phyloP scores from a whole-genome alignment of 148 eudicot species.

The Persicaria tinctoria region DNA sequence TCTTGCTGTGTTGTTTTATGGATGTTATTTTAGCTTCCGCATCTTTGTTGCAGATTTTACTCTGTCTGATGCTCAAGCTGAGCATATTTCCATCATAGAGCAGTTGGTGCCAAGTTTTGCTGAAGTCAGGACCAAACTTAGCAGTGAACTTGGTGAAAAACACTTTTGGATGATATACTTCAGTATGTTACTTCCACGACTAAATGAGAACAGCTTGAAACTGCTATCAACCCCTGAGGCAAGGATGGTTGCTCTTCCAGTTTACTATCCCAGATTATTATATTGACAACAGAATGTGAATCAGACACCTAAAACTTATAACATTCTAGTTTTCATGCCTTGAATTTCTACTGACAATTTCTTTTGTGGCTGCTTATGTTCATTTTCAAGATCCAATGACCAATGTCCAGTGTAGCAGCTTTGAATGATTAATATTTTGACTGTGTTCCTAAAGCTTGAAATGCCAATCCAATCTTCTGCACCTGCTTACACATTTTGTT shows the following conservation, averaged over 20 bases:
- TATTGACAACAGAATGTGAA: not conserved
- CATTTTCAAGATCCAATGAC: no score
- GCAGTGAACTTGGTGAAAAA: conserved; percentile 28
- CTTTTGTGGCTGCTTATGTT: not conserved
- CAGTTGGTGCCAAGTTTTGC: conserved; percentile 52
- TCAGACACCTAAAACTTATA: not conserved
- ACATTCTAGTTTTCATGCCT: not conserved
- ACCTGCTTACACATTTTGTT: not conserved
- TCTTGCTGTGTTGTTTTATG: not conserved
- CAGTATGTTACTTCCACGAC: conserved; percentile 57
- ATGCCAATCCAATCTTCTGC: not conserved
- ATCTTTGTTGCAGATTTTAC: conserved; percentile 41
- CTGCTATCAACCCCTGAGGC: conserved; percentile 69
- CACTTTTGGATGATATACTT: conserved; percentile 79
- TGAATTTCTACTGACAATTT: not conserved
- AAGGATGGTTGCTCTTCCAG: conserved; percentile 16
- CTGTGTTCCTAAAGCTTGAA: not conserved
- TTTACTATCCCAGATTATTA: not conserved
- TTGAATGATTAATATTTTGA: not conserved
- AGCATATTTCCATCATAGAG: conserved; percentile 49
- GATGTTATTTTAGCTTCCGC: not conserved
- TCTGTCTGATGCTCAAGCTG: conserved; percentile 52
- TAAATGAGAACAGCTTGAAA: conserved; percentile 39
- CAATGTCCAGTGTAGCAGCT: no score
- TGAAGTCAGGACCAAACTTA: conserved; percentile 34